These are phyloP conservation scores for Coemansia sp. DNA, from an alignment of 192 early-diverging fungal genomes.

Conservation along the genomic window DNA sequence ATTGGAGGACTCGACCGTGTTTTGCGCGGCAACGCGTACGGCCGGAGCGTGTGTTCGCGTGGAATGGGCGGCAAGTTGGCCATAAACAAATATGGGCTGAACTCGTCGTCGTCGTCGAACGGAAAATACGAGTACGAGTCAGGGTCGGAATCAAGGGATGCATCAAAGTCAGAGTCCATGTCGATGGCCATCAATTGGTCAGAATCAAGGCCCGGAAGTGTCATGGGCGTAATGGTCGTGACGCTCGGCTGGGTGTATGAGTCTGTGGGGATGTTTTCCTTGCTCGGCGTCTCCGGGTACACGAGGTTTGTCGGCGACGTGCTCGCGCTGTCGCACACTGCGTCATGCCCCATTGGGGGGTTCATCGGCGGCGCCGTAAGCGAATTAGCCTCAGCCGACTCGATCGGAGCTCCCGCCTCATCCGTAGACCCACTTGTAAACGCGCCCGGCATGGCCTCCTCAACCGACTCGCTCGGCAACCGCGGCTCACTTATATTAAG, in stretches of 20 bases:
- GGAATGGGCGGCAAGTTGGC: constrained; percentile 62
- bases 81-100: constrained; percentile 58
- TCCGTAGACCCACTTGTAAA: constrained; percentile 6
- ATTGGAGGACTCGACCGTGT: constrained; percentile 63
- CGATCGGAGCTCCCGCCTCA: constrained; percentile 19
- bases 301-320: constrained; percentile 25
- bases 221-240: constrained; percentile 11
- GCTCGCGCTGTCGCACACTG: constrained; percentile 23
- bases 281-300: constrained; percentile 50
- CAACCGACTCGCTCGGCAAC: neutral
- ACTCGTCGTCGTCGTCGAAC: constrained; percentile 53
- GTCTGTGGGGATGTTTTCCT: constrained; percentile 49
- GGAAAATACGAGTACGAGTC: constrained; percentile 33
- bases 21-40: constrained; percentile 61
- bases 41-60: constrained; percentile 54
- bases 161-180: constrained; percentile 18
- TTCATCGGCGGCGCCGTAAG: constrained; percentile 54
- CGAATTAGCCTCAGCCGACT: constrained; percentile 33
- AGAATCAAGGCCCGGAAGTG: neutral
- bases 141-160: constrained; percentile 23
- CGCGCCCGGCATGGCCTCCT: constrained; percentile 2
- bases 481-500: constrained; percentile 5
- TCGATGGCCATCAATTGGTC: neutral
- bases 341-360: constrained; percentile 14
- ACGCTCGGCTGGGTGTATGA: neutral